Base-by-base conservation (phyloP, 2,329 filamentous ascomycete species). In the Claviceps sp. region DNA sequence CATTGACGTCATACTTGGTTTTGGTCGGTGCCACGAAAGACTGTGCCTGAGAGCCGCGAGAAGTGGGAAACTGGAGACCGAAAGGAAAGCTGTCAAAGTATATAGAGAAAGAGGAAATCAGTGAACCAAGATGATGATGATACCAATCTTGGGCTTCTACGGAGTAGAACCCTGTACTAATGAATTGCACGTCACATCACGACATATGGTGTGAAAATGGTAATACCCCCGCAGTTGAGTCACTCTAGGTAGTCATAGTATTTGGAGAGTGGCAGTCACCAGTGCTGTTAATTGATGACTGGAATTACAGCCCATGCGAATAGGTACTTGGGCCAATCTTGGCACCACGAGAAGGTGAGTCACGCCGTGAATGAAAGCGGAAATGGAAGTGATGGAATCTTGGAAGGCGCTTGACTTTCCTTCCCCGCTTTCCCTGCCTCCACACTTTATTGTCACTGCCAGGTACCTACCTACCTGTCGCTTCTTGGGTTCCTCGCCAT, bases 1-100 rank as follows among this genome's bases (percentile, higher is more conserved):
- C 59, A 74, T 75, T 14, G 72, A 74, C 45, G 71, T 72, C 72
- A 75, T 75, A 34, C 29, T 34, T 34, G 13, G 49, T 59, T 20
- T 34, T 34, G 13, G 40, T 13, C 2, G 23, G 16, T n/a, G 4
- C 29, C 9, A 11, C 29, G 29, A 34, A 4, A 34, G 11, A 34
- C 29, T 9, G 29, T 34, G 29, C 9, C 29, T 34, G 29, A 34
- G 29, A 34, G 29, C 4, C 9, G 29, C 29, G 3, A 34, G 29
- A 2, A 39, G 14, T 34, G 44, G 5, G 20, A 50, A 8, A 23
- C 4, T 23, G n/a, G 8, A 36, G 36, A 26, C 42, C 3, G 20
- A 26, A 14, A 4, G 1, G 14, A 43, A 13, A 14, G 20, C 3
- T 20, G 20, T 26, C 22, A 16, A 26, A 26, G 8, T 16, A 44